Evolutionary conservation across 2,329 filamentous ascomycete species (phyloP), one percentile per base, ranked within the genome.

Genomic region (Xylariaceae sp.): DNA sequence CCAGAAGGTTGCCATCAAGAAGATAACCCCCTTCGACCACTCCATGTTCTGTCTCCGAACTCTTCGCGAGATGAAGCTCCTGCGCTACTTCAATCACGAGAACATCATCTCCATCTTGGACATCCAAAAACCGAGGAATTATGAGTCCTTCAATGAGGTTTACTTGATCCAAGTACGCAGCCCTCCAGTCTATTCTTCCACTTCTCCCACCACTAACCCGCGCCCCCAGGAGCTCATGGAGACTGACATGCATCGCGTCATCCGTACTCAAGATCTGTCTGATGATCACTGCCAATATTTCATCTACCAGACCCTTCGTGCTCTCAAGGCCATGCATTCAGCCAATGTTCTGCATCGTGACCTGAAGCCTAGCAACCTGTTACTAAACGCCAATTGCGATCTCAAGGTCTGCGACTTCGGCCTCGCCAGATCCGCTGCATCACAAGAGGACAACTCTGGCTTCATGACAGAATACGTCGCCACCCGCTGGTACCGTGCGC

Each of bases 391-490:
- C 63, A 98, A 98, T 71, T 98, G 93, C 70, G 93, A 98, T 72
- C 77, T 98, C 58, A 98, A 98, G 72, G 93, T 98, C 58, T 98
- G 93, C 72, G 93, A 98, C 68, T 98, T 98, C 63, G 93, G 93
- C 64, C 82, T 98, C 46, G 93, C 93, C 39, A 85, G 91, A 63
- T 97, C 92, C 8, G 93, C 93, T 11, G 93, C 93, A 7, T 96
- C 92, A 8, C 94, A 94, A 57, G 93, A 98, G 64, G 93, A 98
- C 69, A 98, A 98, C 72, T 96, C 92, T n/a, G 93, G 93, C 19
- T 98, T 98, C 80, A 98, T 98, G 93, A 98, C 93, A 14, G 93
- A 98, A 94, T 98, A 98, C 67, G 93, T 98, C 46, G 93, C 93
- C 41, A 98, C 93, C 37, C 85, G 93, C 62, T 98, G 93, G 93